phyloP scores from a whole-genome alignment of 169 alveolate genomes.

The Perkinsus chesapeaki region DNA sequence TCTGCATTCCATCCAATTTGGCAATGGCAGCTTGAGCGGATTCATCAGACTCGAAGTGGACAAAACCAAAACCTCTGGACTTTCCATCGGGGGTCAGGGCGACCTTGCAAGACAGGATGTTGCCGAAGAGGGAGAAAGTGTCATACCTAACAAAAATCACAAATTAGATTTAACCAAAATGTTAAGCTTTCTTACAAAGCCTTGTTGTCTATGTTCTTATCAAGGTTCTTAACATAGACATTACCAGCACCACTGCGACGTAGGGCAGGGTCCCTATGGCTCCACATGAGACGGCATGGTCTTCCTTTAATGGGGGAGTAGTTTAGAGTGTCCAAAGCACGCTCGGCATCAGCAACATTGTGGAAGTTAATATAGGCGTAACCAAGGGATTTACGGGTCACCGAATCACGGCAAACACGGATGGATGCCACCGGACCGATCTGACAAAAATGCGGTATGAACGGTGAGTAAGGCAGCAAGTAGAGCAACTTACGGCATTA shows the following conservation, averaged over 20 bases:
- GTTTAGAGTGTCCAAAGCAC: constrained; percentile 82
- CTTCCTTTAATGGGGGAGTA: constrained; percentile 81
- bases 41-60: constrained; percentile 84
- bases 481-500: neutral
- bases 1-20: constrained; percentile 76
- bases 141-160: constrained; percentile 41
- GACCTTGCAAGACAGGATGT: constrained; percentile 86
- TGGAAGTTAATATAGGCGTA: constrained; percentile 77
- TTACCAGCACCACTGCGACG: constrained; percentile 86
- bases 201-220: constrained; percentile 81
- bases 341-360: constrained; percentile 64
- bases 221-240: constrained; percentile 87
- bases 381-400: constrained; percentile 71
- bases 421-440: constrained; percentile 85
- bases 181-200: constrained; percentile 50
- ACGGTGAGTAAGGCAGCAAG: neutral
- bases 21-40: constrained; percentile 85
- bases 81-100: constrained; percentile 41
- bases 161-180: neutral
- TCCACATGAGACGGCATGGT: constrained; percentile 87
- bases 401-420: constrained; percentile 83
- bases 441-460: neutral
- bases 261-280: constrained; percentile 84
- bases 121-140: constrained; percentile 85
- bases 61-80: constrained; percentile 90